Base-by-base conservation (phyloP, 208 protist genomes). In the Leptomonas pyrrhocoris region DNA sequence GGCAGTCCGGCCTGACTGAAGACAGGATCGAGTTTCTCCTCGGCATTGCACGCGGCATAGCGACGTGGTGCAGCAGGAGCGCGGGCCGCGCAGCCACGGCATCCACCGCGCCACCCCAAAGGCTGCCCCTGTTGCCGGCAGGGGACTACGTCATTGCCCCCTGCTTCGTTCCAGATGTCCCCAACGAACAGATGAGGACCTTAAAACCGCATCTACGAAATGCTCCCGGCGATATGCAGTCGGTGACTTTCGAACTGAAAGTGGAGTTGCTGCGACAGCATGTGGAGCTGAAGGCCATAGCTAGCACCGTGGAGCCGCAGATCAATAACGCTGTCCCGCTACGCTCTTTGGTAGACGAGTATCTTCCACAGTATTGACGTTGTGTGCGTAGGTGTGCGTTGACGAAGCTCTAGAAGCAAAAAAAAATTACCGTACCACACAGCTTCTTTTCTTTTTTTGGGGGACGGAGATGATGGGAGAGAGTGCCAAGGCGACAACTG, bases 71-170 rank as follows among this genome's bases (percentile, higher is more conserved):
- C 48, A 31, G 19, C 31, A n/a, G 13, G 21, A 27, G 31, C 25
- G 60, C 60, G 21, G 1, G n/a, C 12, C 30, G 31, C 31, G 21
- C 5, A 2, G 46, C 16, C 2, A 8, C 15, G 42, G 31, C 38
- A 38, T 42, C 43, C 40, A n/a, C 23, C 27, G 23, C 56, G 11
- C 63, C 71, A 21, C 34, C 51, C 55, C 61, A 66, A 16, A 60
- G 54, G 40, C 65, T 84, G 42, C 68, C 77, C 2, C 80, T 77
- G 21, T 68, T 95, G 23, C 87, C 90, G 13, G 73, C 81, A 1
- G 90, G 90, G 19, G 84, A 93, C 38, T 95, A 95, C 75, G 79
- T 81, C 6, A 64, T 95, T 45, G 75, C 92, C 36, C 78, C 84
- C 0, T 81, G 77, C 18, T 74, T 89, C 38, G 18, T 18, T n/a